Evolutionary conservation across 2,329 filamentous ascomycete genomes (phyloP).

Genomic region (Alternaria sp.): DNA sequence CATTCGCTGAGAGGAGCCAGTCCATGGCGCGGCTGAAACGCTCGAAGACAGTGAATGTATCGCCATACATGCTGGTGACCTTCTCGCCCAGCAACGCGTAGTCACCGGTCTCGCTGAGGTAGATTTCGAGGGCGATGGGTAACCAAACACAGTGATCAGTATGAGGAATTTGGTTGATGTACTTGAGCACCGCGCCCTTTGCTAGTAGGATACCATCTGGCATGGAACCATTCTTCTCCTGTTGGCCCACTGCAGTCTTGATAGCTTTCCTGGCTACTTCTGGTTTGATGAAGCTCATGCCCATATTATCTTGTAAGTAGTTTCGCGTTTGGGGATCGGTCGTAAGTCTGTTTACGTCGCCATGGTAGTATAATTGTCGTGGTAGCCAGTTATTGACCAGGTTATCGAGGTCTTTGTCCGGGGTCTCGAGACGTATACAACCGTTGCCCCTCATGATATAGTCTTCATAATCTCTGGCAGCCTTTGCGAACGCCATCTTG

Average conservation of each 20-base stretch:
- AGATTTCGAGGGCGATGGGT: slow-evolving; percentile 63
- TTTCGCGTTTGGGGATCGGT: slow-evolving; percentile 68
- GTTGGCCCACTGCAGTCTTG: slow-evolving; percentile 61
- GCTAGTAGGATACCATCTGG: slow-evolving; percentile 65
- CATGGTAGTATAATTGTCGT: slow-evolving; percentile 67
- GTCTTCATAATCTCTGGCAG: slow-evolving; percentile 58
- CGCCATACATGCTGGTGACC: slow-evolving; percentile 56
- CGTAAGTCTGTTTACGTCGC: slow-evolving; percentile 66
- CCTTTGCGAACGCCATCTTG: slow-evolving; percentile 58
- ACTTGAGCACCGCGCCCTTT: slow-evolving; percentile 66
- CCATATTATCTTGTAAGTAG: slow-evolving; percentile 69
- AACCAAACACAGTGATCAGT: slow-evolving; percentile 69
- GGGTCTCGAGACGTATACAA: slow-evolving; percentile 63
- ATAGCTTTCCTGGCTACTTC: slow-evolving; percentile 60
- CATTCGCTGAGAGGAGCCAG: slow-evolving; percentile 58
- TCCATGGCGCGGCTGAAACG: slow-evolving; percentile 66
- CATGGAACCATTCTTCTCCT: slow-evolving; percentile 65
- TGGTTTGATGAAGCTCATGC: slow-evolving; percentile 66
- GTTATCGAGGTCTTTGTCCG: slow-evolving; percentile 64
- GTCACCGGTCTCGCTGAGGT: slow-evolving; percentile 65
- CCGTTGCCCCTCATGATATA: slow-evolving; percentile 63
- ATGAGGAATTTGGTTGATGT: slow-evolving; percentile 69
- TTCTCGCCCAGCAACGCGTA: slow-evolving; percentile 59
- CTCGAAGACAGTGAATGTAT: slow-evolving; percentile 62
- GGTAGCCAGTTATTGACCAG: slow-evolving; percentile 68